Evolutionary conservation across 139 green algal species (phyloP), one percentile per base, ranked within the genome.

Genomic region (Bryopsis sp.): DNA sequence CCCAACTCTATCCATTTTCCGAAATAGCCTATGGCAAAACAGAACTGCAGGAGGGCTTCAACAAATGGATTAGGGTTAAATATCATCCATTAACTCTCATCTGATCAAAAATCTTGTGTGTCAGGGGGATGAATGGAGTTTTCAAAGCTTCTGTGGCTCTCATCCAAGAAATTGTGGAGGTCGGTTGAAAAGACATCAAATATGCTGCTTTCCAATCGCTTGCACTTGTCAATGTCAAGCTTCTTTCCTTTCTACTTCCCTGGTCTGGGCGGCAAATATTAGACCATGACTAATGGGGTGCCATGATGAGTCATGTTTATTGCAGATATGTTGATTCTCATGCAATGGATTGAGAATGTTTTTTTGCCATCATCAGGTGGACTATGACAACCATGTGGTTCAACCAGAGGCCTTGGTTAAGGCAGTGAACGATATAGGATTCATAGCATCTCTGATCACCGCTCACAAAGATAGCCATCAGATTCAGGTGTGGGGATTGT

Each of bases 101-200:
- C 54, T 63, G 54, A 15, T 28, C 22, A 8, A 19, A 47, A 29
- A 5, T 39, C 59, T 43, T 67, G 4, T 67, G 28, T 8, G 37
- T n/a, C 46, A 32, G 78, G 91, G 88, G 33, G 64, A 61, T 7
- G 57, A 68, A 74, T 7, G 89, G 89, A 19, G 89, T 95, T 0
- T 28, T 72, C 2, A 47, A 74, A 6, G 87, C 76, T 7, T 75
- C 43, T 8, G 89, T 95, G 35, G 81, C 84, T 1, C 65, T 95
- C 39, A 72, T 95, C 24, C 79, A 85, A 48, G 77, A 90, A 64
- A 72, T 70, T 3, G 89, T 83, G 4, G 80, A 91, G 64, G 86
- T 90, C 28, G 3, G 64, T 8, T 6, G n/a, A 68, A 1, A 5
- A n/a, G 4, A 4, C 15, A 50, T 64, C 19, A 50, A 15, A 34